phyloP scores from a whole-genome alignment of 805 yeast genomes.

The Ogataea salicorniae region DNA sequence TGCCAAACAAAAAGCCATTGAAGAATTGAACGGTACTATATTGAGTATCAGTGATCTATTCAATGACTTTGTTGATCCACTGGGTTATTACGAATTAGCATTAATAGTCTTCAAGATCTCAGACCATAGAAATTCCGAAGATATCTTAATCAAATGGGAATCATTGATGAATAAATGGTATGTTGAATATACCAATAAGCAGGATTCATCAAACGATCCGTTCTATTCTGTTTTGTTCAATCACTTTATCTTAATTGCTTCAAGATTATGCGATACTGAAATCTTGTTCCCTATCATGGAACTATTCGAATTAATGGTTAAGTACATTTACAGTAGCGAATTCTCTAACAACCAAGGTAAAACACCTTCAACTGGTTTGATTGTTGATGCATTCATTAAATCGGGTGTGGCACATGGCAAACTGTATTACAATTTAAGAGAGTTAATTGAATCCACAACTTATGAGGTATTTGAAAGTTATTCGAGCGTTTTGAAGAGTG shows the following conservation, averaged over 20 bases:
- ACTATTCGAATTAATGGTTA: slow-evolving; percentile 60
- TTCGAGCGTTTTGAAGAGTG: slow-evolving; percentile 35
- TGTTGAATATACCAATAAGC: slow-evolving; percentile 26
- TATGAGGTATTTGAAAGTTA: slow-evolving; percentile 49
- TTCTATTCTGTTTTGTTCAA: slow-evolving; percentile 35
- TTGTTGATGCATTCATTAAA: slow-evolving; percentile 57
- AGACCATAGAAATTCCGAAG: slow-evolving; percentile 81
- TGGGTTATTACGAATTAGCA: slow-evolving; percentile 82
- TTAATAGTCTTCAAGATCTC: slow-evolving; percentile 74
- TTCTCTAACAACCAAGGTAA: slow-evolving; percentile 7
- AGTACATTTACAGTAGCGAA: slow-evolving; percentile 37
- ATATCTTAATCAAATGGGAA: slow-evolving; percentile 77
- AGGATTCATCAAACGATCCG: slow-evolving; percentile 28
- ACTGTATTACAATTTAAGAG: slow-evolving; percentile 58
- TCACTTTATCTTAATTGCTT: slow-evolving; percentile 45
- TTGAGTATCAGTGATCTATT: slow-evolving; percentile 71
- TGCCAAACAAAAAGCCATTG: slow-evolving; percentile 46
- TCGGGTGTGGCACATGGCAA: slow-evolving; percentile 63
- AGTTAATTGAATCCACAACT: slow-evolving; percentile 54
- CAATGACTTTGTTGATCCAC: slow-evolving; percentile 81
- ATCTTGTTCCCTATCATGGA: slow-evolving; percentile 75
- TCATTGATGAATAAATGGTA: slow-evolving; percentile 53
- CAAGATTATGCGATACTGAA: slow-evolving; percentile 61
- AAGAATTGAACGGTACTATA: slow-evolving; percentile 57
- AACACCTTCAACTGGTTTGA: slow-evolving; percentile 38